A percentile compares a stretch with the other conserved stretches of the same genome.
phyloP scores from a whole-genome alignment of 2,329 filamentous ascomycete species.

The Aspergillus tanneri region DNA sequence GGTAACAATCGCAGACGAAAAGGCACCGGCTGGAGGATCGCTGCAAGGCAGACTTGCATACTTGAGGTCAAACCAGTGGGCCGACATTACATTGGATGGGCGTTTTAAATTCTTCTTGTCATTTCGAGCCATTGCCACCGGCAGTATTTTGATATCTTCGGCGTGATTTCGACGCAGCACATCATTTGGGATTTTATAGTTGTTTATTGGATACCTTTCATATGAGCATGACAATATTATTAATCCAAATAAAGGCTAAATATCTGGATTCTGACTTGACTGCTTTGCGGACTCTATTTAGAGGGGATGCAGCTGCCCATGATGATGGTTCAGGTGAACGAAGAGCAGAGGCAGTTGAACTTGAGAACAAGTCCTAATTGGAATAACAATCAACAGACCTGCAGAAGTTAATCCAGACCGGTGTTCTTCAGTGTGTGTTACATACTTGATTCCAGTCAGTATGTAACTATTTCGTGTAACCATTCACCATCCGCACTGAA shows the following conservation, averaged over 20 bases:
- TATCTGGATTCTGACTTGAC: background rate
- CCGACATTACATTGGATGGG: constrained; percentile 19
- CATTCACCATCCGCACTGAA: too few species aligned
- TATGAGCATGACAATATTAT: constrained; percentile 13
- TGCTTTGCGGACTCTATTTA: too few species aligned
- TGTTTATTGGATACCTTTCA: constrained; percentile 18
- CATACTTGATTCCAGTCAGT: too few species aligned
- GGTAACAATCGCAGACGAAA: background rate
- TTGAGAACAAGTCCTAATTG: too few species aligned
- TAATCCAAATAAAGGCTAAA: constrained; percentile 11
- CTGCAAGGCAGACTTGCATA: constrained; percentile 2
- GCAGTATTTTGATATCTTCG: constrained; percentile 1
- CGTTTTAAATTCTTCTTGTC: constrained; percentile 11
- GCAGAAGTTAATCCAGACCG: too few species aligned
- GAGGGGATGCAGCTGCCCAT: background rate
- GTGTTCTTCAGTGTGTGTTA: too few species aligned
- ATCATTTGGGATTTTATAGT: constrained; percentile 6
- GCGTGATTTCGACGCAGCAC: background rate
- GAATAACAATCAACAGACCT: too few species aligned
- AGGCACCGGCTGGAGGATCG: background rate
- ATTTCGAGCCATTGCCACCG: too few species aligned
- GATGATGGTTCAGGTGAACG: too few species aligned
- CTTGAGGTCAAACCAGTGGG: constrained; percentile 1
- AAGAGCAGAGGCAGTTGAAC: too few species aligned
- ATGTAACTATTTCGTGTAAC: too few species aligned